Percentiles rank a stretch among this genome's conserved stretches.
These are phyloP conservation scores for Trypanosoma conorhini DNA, from an alignment of 208 protist genomes.

Conservation along the genomic window DNA sequence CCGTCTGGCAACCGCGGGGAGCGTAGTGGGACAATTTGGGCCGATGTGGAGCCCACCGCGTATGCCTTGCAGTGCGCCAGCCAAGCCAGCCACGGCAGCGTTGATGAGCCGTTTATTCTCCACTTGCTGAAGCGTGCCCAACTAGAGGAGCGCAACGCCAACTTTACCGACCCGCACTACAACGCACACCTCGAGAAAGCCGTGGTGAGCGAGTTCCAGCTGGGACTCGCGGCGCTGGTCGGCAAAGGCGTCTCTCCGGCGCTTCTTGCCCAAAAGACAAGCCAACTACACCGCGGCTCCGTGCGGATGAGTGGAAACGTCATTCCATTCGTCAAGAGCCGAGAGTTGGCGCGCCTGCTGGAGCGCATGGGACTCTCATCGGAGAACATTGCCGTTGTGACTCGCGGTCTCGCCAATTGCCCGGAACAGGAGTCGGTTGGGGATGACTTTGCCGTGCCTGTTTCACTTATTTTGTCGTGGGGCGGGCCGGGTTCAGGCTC, in stretches of 20 bases:
- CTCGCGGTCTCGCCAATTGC: conserved; percentile 71
- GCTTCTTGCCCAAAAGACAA: conserved; percentile 49
- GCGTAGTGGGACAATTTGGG: conserved; percentile 52
- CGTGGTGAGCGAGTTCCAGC: conserved; percentile 52
- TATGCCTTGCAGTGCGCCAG: conserved; percentile 59
- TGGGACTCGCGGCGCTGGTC: conserved; percentile 61
- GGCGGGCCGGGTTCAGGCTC: conserved; percentile 36
- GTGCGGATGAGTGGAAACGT: conserved; percentile 64
- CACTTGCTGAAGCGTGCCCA: conserved; percentile 61
- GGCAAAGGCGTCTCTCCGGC: conserved; percentile 64
- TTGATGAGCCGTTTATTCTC: conserved; percentile 72
- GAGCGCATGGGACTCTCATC: conserved; percentile 54
- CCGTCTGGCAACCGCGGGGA: conserved; percentile 18
- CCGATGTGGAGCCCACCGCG: conserved; percentile 57
- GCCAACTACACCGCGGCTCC: conserved; percentile 43
- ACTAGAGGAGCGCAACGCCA: conserved; percentile 13
- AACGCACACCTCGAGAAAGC: conserved; percentile 51
- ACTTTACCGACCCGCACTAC: conserved; percentile 36
- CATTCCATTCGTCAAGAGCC: conserved; percentile 58
- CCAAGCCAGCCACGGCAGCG: conserved; percentile 27
- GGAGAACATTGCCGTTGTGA: conserved; percentile 59
- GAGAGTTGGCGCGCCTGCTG: conserved; percentile 62
- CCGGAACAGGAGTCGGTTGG: conserved; percentile 64
- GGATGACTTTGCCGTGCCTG: conserved; percentile 74
- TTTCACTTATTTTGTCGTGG: conserved; percentile 73